Evolutionary conservation across 352 stramenopile species (phyloP), one percentile per base, ranked within the genome.

Genomic region (Nothophytophthora sp.): DNA sequence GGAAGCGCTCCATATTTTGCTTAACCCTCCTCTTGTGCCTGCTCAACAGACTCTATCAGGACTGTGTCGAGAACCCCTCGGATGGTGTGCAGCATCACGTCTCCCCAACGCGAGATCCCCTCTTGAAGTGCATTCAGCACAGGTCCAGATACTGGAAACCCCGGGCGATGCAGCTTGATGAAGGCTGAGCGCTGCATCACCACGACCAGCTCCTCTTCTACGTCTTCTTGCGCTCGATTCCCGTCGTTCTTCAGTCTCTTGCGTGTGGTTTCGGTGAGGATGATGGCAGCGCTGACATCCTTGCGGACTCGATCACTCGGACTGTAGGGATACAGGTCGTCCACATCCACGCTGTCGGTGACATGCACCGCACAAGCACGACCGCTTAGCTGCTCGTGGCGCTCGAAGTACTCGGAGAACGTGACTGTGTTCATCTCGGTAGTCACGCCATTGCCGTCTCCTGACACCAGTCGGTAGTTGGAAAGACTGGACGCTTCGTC

Each of bases 21-120:
- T n/a, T n/a, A n/a, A n/a, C n/a, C n/a, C n/a, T n/a, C n/a, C n/a
- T n/a, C n/a, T n/a, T n/a, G n/a, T n/a, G n/a, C n/a, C n/a, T n/a
- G n/a, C n/a, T n/a, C n/a, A n/a, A n/a, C n/a, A n/a, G n/a, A n/a
- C n/a, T n/a, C n/a, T n/a, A n/a, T n/a, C n/a, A n/a, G n/a, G n/a
- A n/a, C n/a, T n/a, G n/a, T n/a, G n/a, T n/a, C n/a, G n/a, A n/a
- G n/a, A n/a, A n/a, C n/a, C n/a, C n/a, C n/a, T n/a, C n/a, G n/a
- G n/a, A n/a, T n/a, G n/a, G n/a, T n/a, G n/a, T n/a, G n/a, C n/a
- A n/a, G n/a, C n/a, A n/a, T n/a, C n/a, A n/a, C n/a, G n/a, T n/a
- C 62, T 19, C 62, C 58, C 66, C 58, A 76, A 18, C 55, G 60
- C 7, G 50, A 51, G 11, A 73, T 70, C 0, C 66, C 54, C 47